Conservation (phyloP, 257 asterid genomes). For the Solanum sejunctum region DNA sequence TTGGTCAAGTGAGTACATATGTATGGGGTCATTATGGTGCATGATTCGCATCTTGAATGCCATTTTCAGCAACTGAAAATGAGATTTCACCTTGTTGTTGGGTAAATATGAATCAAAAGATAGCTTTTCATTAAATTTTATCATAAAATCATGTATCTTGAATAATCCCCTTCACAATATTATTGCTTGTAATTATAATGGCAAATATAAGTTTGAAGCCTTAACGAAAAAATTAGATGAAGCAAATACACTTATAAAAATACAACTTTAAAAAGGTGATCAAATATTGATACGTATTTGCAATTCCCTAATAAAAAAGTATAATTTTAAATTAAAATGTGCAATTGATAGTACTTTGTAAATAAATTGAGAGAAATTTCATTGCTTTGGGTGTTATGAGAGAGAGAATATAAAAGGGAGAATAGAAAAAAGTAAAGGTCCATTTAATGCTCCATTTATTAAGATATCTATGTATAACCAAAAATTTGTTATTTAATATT, state of each 20-base stretch:
- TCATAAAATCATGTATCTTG: background rate
- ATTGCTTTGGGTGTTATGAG: background rate
- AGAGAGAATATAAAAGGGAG: background rate
- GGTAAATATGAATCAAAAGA: background rate
- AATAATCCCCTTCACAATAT: too few species aligned
- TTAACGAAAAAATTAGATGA: background rate
- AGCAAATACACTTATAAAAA: background rate
- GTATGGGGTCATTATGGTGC: too few species aligned
- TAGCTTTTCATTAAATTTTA: background rate
- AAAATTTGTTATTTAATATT: too few species aligned
- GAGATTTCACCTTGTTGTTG: background rate
- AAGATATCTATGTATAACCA: too few species aligned
- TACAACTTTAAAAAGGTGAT: too few species aligned
- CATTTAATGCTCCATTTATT: background rate
- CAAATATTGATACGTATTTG: background rate
- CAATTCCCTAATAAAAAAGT: too few species aligned
- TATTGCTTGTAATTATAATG: background rate
- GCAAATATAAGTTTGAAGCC: background rate
- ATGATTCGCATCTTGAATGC: too few species aligned
- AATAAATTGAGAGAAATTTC: background rate
- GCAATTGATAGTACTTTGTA: background rate
- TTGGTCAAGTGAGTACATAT: too few species aligned
- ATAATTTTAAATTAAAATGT: too few species aligned
- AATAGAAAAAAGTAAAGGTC: background rate
- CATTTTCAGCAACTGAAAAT: too few species aligned